Base-by-base conservation (phyloP, 495 filamentous ascomycete species). In the Trichoderma virens region DNA sequence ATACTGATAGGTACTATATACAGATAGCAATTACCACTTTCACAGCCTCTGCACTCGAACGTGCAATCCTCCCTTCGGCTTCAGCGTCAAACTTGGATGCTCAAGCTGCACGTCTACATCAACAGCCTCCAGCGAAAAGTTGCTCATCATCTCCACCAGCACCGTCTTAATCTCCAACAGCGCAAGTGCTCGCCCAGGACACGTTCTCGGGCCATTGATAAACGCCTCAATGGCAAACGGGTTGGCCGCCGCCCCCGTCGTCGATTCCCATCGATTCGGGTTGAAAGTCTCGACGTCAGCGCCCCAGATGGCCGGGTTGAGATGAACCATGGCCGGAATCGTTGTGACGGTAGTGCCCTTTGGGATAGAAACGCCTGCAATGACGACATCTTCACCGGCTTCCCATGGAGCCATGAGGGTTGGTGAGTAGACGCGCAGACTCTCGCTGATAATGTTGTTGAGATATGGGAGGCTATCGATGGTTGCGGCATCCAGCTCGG, bases 401-500 rank as follows among this genome's bases (percentile, higher is more conserved):
- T 70, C 63, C 28, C 71, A 18, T 14, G 35, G 35, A 6, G 62
- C 31, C 16, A 35, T 35, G 18, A 61, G 59, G 1, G 20, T n/a
- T 3, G 78, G 74, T 16, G 73, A 69, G 56, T 70, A 72, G n/a
- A 76, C 38, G 3, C 79, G 73, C 2, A 80, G 68, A 0, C 74
- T 69, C 56, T 82, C 79, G 25, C 64, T 68, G 2, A 73, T 62
- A 62, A 80, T 72, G 23, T 76, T 75, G 61, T 75, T 66, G 0
- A 81, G 70, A 59, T 75, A 79, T 5, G 69, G 70, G 18, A 79
- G 61, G 18, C 31, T 39, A 18, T 72, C 73, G 27, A 82, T 73
- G 51, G 51, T 27, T 2, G 51, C 51, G 9, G 51, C 51, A 8
- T 71, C 38, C 27, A 70, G 72, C 32, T 71, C 75, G 8, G 70